Conservation (phyloP, 495 filamentous ascomycete genomes). For the Neurospora sp. region DNA sequence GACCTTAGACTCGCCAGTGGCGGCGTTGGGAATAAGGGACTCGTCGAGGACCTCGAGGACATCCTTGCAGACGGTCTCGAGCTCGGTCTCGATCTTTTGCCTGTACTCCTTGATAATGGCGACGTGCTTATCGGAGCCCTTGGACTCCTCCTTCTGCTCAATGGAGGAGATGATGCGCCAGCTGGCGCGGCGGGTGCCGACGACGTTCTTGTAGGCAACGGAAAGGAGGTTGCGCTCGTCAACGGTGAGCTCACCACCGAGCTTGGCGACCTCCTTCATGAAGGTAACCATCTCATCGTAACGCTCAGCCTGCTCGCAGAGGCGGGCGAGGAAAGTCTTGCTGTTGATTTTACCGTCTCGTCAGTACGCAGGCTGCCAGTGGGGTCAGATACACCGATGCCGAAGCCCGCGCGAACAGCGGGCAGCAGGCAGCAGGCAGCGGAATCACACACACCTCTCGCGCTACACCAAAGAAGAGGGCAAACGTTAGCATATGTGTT, state of each 20-base stretch:
- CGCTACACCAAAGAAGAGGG: slow-evolving; percentile 42
- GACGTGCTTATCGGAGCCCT: slow-evolving; percentile 97
- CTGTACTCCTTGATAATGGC: slow-evolving; percentile 94
- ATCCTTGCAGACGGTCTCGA: slow-evolving; percentile 98
- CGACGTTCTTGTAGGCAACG: slow-evolving; percentile 99
- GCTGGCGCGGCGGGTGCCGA: slow-evolving; percentile 95
- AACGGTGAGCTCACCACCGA: slow-evolving; percentile 91
- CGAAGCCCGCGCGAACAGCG: neutral
- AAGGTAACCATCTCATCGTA: slow-evolving; percentile 99
- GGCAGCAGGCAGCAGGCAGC: neutral
- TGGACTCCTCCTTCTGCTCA: slow-evolving; percentile 99
- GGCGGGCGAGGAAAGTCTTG: slow-evolving; percentile 99
- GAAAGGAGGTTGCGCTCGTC: slow-evolving; percentile 99
- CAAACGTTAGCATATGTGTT: slow-evolving; percentile 32
- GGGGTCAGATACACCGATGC: slow-evolving; percentile 2
- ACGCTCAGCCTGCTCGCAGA: slow-evolving; percentile 99
- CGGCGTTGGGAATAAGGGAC: slow-evolving; percentile 92
- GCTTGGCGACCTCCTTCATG: slow-evolving; percentile 99
- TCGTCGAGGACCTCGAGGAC: slow-evolving; percentile 94
- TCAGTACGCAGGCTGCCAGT: slow-evolving; percentile 11
- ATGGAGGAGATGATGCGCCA: slow-evolving; percentile 99
- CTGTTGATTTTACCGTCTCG: slow-evolving; percentile 40
- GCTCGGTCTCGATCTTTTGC: slow-evolving; percentile 95
- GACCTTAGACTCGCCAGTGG: slow-evolving; percentile 97
- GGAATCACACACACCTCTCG: slow-evolving; percentile 59